Base-by-base conservation (phyloP, 768 basidiomycete genomes). In the Rhodotorula paludigena region DNA sequence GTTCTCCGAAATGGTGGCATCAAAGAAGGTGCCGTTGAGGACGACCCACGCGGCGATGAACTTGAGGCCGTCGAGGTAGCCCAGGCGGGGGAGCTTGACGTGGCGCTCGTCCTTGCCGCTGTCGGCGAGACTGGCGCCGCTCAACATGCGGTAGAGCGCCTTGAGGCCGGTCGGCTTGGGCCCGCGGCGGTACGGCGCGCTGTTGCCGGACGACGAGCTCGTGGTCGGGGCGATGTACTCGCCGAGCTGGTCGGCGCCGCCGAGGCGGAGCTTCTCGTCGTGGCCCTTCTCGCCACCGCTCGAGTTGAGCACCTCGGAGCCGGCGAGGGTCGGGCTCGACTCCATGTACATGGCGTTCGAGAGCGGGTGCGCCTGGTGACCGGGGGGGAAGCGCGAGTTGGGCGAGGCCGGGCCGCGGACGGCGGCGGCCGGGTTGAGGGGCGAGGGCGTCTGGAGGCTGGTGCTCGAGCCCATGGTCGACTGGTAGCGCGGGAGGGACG, bases 21-120 rank as follows among this genome's bases (percentile, higher is more conserved):
- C 59, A 41, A 76, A 76, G 67, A 71, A 67, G n/a, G 76, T 76
- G 42, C 73, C 76, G 70, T 76, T 76, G 51, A 76, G 65, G 49
- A 74, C 62, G 60, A 66, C 64, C 63, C 69, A 74, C 21, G 73
- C 69, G 25, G 67, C 60, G 64, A 74, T 49, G 68, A 76, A 76
- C 67, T 76, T 76, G 52, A 74, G 28, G 45, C 75, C 76, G 54
- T 75, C 71, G 62, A 77, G 60, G 73, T 76, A 77, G 33, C 76
- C 76, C 30, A 76, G 38, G n/a, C 74, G 52, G 20, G 69, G 73
- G 16, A 63, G 62, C 66, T 74, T 75, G 61, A 65, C 60, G 66
- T 73, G 74, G 11, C 72, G 60, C 41, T 72, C 72, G 66, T 75
- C 74, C 60, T 65, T 68, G 61, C 70, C 72, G 47, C 61, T 64